A percentile compares a stretch with the other conserved stretches of the same genome.
phyloP scores from a whole-genome alignment of 345 rosid species.

The Salix koriyanagi region DNA sequence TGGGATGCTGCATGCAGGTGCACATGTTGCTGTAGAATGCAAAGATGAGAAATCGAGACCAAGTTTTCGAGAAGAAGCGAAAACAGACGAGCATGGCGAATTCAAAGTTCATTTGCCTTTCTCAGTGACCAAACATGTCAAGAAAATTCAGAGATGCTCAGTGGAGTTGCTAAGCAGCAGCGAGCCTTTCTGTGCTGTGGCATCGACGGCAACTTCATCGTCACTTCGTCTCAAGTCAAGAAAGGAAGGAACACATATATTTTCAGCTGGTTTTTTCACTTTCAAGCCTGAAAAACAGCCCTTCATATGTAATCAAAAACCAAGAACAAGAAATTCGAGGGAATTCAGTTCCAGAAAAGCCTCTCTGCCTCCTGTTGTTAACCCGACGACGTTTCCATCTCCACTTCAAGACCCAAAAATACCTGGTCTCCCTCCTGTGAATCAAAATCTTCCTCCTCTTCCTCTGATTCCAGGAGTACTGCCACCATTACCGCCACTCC shows the following conservation, averaged over 20 bases:
- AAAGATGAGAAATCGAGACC: constrained; percentile 37
- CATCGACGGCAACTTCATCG: constrained; percentile 63
- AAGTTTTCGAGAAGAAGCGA: constrained; percentile 52
- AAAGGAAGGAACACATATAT: constrained; percentile 47
- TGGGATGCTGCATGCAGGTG: constrained; percentile 45
- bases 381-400: constrained; percentile 37
- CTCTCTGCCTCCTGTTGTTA: neutral
- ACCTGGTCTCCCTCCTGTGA: constrained; percentile 23
- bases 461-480: neutral
- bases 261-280: constrained; percentile 89
- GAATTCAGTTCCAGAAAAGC: constrained; percentile 14
- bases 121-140: constrained; percentile 59
- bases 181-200: constrained; percentile 66
- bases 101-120: constrained; percentile 64
- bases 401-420: constrained; percentile 37
- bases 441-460: constrained; percentile 29
- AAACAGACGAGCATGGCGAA: constrained; percentile 64
- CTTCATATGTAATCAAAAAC: constrained; percentile 54
- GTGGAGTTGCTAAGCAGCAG: constrained; percentile 67
- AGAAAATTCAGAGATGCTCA: constrained; percentile 59
- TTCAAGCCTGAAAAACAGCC: constrained; percentile 76
- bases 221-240: constrained; percentile 52
- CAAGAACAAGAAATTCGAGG: constrained; percentile 16
- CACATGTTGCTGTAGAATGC: constrained; percentile 74
- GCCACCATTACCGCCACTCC: too few relatives aligned